These are phyloP conservation scores for Umbelopsis sp. DNA, from an alignment of 192 early-diverging fungal genomes.

Conservation along the genomic window DNA sequence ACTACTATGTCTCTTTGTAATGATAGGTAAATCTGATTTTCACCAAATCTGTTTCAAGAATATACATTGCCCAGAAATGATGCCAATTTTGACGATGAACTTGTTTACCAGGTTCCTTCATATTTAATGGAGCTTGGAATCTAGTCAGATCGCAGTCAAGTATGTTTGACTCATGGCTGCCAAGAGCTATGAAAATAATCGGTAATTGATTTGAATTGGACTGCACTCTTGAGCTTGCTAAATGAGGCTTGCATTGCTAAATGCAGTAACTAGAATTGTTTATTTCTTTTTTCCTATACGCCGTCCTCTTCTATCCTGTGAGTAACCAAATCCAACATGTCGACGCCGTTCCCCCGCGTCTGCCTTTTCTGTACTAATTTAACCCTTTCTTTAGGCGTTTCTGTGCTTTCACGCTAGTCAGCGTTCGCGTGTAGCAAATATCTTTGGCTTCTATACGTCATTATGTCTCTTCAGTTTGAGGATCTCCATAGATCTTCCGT, in stretches of 20 bases:
- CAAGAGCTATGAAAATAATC: slow-evolving; percentile 35
- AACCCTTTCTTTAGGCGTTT: slow-evolving; percentile 28
- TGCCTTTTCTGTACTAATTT: not conserved
- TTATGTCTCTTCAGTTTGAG: slow-evolving; percentile 28
- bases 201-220: slow-evolving; percentile 20
- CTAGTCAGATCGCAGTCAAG: slow-evolving; percentile 32
- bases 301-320: slow-evolving; percentile 43
- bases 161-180: slow-evolving; percentile 34
- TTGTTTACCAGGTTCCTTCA: slow-evolving; percentile 31
- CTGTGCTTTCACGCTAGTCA: slow-evolving; percentile 44
- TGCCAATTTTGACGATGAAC: not conserved
- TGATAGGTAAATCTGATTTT: slow-evolving; percentile 27
- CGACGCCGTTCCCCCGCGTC: no score
- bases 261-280: slow-evolving; percentile 28
- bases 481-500: slow-evolving; percentile 26
- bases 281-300: slow-evolving; percentile 40
- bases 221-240: no score
- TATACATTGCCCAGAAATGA: not conserved
- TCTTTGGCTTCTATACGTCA: slow-evolving; percentile 30
- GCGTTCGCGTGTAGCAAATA: slow-evolving; percentile 30
- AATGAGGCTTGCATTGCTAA: no score
- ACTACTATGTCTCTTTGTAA: slow-evolving; percentile 37
- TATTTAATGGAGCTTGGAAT: slow-evolving; percentile 44
- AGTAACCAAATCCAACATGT: not conserved
- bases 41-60: not conserved